Conservation (phyloP, 1,284 basidiomycete genomes). For the Papiliotrema laurentii region DNA sequence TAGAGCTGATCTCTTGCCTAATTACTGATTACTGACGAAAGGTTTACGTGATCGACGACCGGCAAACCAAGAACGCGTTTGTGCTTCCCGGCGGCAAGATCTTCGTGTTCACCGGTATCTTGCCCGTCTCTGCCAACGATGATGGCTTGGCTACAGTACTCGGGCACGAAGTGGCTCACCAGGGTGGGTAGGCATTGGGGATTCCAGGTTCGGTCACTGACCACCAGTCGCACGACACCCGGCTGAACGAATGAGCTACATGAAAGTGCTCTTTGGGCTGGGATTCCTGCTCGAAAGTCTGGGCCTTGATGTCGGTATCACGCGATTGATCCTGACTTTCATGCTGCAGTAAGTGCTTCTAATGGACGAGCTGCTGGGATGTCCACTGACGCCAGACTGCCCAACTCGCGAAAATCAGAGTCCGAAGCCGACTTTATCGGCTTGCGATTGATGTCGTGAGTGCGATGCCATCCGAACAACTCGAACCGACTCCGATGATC, state of each 20-base stretch:
- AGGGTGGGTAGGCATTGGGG: conserved; percentile 52
- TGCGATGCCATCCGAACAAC: too few species aligned
- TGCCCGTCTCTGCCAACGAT: conserved; percentile 73
- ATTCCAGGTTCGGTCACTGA: not conserved
- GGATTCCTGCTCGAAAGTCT: conserved; percentile 55
- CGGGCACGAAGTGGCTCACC: conserved; percentile 86
- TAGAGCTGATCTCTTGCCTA: too few species aligned
- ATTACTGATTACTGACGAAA: conserved; percentile 47
- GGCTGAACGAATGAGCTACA: conserved; percentile 62
- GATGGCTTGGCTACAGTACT: conserved; percentile 81
- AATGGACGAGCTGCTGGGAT: not conserved
- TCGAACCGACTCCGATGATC: not conserved
- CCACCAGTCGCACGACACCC: conserved; percentile 65
- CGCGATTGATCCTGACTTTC: conserved; percentile 53
- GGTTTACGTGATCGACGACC: conserved; percentile 75
- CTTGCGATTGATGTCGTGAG: conserved; percentile 60
- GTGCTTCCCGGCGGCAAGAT: conserved; percentile 70
- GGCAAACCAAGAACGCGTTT: conserved; percentile 70
- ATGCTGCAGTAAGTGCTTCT: conserved; percentile 54
- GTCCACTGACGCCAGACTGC: conserved; percentile 51
- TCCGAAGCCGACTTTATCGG: conserved; percentile 79
- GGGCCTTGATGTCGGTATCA: conserved; percentile 59
- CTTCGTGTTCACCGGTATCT: conserved; percentile 84
- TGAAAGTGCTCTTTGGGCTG: conserved; percentile 56
- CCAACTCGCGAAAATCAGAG: conserved; percentile 78